Percentiles rank a stretch among this genome's conserved stretches.
Evolutionary conservation across 2,329 filamentous ascomycete genomes (phyloP).

Genomic region (Peltaster fructicola): DNA sequence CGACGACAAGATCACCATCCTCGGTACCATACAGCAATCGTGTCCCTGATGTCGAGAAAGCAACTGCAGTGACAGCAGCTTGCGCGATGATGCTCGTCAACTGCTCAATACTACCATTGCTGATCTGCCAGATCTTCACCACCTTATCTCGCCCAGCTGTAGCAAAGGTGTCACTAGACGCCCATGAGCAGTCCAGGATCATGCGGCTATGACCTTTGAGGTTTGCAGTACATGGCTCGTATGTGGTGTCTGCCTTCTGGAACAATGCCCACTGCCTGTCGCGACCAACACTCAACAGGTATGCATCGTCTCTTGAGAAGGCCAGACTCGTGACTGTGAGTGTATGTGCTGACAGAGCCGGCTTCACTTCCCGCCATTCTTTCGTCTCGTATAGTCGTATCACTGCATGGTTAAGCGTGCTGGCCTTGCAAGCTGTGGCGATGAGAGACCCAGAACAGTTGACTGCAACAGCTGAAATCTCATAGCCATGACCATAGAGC

Average conservation of each 20-base stretch:
- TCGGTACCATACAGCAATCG: slow-evolving; percentile 15
- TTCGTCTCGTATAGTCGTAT: slow-evolving; percentile 78
- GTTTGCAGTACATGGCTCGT: slow-evolving; percentile 45
- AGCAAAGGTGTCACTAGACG: slow-evolving; percentile 48
- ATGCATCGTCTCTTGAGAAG: slow-evolving; percentile 58
- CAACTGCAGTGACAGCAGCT: slow-evolving; percentile 18
- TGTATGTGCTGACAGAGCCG: slow-evolving; percentile 66
- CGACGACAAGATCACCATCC: slow-evolving; percentile 11
- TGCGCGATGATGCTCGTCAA: slow-evolving; percentile 11
- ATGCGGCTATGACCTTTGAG: slow-evolving; percentile 80
- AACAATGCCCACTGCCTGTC: slow-evolving; percentile 88
- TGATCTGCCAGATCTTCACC: slow-evolving; percentile 42
- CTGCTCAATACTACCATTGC: slow-evolving; percentile 8
- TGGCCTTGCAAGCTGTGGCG: slow-evolving; percentile 85
- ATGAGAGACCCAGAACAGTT: slow-evolving; percentile 58
- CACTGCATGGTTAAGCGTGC: slow-evolving; percentile 82
- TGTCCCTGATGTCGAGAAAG: slow-evolving; percentile 9
- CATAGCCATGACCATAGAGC: slow-evolving; percentile 93
- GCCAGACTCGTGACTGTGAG: slow-evolving; percentile 69
- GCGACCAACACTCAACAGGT: slow-evolving; percentile 72
- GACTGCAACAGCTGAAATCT: slow-evolving; percentile 73
- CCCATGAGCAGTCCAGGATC: slow-evolving; percentile 82
- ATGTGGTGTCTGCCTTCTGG: slow-evolving; percentile 30
- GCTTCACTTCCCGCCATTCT: slow-evolving; percentile 73
- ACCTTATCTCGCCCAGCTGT: slow-evolving; percentile 83